phyloP scores from a whole-genome alignment of 2,329 filamentous ascomycete species.

The Dactylellina parvicollis region DNA sequence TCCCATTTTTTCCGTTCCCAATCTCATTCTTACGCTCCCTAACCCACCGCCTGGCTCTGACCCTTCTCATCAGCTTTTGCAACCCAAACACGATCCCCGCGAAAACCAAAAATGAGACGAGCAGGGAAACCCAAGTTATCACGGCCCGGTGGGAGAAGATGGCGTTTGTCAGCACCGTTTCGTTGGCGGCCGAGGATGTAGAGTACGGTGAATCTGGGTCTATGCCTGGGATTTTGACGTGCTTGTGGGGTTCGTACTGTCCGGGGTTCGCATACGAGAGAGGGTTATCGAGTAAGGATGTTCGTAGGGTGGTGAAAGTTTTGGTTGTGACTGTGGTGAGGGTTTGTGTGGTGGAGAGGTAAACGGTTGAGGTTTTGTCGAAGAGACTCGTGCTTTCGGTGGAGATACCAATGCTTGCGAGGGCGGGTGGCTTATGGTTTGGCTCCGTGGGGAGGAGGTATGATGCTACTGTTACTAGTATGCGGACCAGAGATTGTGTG shows the following conservation, averaged over 20 bases:
- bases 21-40: neutral
- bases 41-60: slow-evolving; percentile 27
- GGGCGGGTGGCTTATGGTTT: too few relatives aligned
- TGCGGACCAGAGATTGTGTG: too few relatives aligned
- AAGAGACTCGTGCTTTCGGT: too few relatives aligned
- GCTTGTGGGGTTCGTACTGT: neutral
- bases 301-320: neutral
- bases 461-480: too few relatives aligned
- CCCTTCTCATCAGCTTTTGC: slow-evolving; percentile 33
- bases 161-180: slow-evolving; percentile 23
- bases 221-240: slow-evolving; percentile 7
- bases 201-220: slow-evolving; percentile 20
- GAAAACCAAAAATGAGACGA: slow-evolving; percentile 18
- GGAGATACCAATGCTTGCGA: too few relatives aligned
- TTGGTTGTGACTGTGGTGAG: slow-evolving; percentile 1
- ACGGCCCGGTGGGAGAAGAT: slow-evolving; percentile 40
- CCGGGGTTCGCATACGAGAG: neutral
- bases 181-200: neutral
- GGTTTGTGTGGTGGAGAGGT: slow-evolving; percentile 4
- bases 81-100: slow-evolving; percentile 20
- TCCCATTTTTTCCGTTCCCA: neutral
- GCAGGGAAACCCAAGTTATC: slow-evolving; percentile 23
- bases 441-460: too few relatives aligned
- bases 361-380: neutral
- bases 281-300: neutral